Conservation (phyloP, 257 asterid genomes). For the Verbascum thapsus region DNA sequence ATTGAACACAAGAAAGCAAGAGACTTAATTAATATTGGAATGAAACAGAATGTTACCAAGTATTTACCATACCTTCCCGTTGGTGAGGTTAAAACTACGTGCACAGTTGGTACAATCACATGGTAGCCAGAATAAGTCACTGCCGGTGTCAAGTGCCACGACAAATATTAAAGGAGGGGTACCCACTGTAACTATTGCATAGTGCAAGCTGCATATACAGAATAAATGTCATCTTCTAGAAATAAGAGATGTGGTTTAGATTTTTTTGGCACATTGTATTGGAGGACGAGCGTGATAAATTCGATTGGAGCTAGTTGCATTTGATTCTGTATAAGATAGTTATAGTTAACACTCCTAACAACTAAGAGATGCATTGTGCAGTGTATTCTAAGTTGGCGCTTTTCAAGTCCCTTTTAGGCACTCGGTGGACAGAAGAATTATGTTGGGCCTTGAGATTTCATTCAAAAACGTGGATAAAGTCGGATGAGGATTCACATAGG, state of each 20-base stretch:
- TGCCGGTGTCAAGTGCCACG: constrained; percentile 98
- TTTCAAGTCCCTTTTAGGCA: too few relatives aligned
- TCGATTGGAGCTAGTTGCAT: too few relatives aligned
- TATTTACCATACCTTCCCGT: constrained; percentile 50
- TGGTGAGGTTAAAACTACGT: constrained; percentile 44
- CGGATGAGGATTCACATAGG: too few relatives aligned
- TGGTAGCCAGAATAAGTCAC: constrained; percentile 96
- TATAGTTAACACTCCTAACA: too few relatives aligned
- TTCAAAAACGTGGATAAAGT: too few relatives aligned
- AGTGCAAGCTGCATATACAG: constrained; percentile 75
- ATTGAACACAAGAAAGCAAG: neutral
- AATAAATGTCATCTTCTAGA: neutral
- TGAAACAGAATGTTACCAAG: neutral
- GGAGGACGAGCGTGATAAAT: too few relatives aligned
- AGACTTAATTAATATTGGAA: neutral
- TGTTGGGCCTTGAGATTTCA: too few relatives aligned
- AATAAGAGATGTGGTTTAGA: neutral
- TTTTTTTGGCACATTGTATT: too few relatives aligned
- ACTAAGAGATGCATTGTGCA: too few relatives aligned
- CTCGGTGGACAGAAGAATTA: too few relatives aligned
- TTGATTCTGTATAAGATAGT: too few relatives aligned
- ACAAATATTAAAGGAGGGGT: constrained; percentile 62
- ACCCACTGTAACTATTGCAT: constrained; percentile 79
- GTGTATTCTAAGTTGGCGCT: too few relatives aligned
- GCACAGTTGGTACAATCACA: constrained; percentile 75